phyloP scores from a whole-genome alignment of 2,329 filamentous ascomycete genomes.

The Nannizzia gypsea region DNA sequence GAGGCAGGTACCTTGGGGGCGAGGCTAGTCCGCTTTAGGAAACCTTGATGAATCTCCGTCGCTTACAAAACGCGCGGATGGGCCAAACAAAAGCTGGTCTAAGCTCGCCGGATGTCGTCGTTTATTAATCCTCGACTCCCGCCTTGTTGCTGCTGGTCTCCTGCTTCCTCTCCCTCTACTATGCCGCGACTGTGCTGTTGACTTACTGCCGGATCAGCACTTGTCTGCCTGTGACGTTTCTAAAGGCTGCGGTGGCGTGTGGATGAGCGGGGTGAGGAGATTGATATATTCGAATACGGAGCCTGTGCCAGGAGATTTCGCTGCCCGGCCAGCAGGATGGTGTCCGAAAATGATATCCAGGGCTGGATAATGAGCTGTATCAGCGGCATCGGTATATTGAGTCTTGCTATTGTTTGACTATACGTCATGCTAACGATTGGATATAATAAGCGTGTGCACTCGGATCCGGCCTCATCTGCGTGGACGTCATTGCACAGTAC shows the following conservation, averaged over 20 bases:
- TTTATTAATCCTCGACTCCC: neutral
- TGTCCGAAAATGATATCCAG: conserved; percentile 61
- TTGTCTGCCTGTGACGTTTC: neutral
- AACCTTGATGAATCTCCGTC: neutral
- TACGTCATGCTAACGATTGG: neutral
- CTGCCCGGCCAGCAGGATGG: conserved; percentile 5
- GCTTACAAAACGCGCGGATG: neutral
- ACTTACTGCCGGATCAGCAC: neutral
- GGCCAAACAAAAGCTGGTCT: neutral
- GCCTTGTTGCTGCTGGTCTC: neutral
- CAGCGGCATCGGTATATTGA: conserved; percentile 57
- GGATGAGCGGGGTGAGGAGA: neutral
- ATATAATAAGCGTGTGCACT: conserved; percentile 43
- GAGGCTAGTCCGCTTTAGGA: neutral
- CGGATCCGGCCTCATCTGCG: conserved; percentile 73
- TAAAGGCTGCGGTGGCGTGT: neutral
- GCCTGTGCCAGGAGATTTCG: neutral
- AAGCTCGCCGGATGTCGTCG: neutral
- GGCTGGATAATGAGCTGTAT: conserved; percentile 85
- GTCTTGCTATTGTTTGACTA: neutral
- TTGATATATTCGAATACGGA: neutral
- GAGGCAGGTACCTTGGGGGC: neutral
- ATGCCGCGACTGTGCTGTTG: neutral
- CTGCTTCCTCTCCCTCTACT: neutral
- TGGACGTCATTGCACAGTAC: conserved; percentile 67